Conservation (phyloP, 805 yeast species). For the Yarrowia sp. region DNA sequence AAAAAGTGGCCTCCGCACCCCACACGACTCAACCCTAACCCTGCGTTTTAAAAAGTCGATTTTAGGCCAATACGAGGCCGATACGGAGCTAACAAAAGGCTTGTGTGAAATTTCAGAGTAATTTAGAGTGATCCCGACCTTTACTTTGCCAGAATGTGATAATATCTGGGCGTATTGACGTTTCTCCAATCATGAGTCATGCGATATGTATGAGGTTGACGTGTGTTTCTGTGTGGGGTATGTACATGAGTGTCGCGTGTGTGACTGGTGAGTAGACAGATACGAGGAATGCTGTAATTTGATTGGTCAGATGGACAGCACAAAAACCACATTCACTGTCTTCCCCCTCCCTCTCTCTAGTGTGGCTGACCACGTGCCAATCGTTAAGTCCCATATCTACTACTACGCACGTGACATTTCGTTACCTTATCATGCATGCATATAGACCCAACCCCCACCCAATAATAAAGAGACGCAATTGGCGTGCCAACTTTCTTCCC, state of each 20-base stretch:
- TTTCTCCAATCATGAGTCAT: slow-evolving; percentile 1
- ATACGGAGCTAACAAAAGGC: background rate
- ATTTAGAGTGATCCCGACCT: too few species aligned
- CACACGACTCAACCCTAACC: background rate
- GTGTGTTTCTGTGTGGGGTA: slow-evolving; percentile 24
- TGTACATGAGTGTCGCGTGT: background rate
- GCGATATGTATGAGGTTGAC: slow-evolving; percentile 8
- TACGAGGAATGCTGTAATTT: background rate
- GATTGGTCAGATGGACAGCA: background rate
- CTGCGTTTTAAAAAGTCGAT: background rate
- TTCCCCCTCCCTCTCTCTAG: background rate
- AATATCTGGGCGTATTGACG: background rate
- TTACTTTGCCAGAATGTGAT: background rate
- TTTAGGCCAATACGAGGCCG: background rate
- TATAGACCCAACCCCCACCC: slow-evolving; percentile 27
- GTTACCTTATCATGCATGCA: slow-evolving; percentile 38
- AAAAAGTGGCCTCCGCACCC: background rate
- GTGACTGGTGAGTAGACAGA: background rate
- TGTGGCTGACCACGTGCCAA: slow-evolving; percentile 32
- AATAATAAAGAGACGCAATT: slow-evolving; percentile 21
- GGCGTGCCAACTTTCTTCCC: slow-evolving; percentile 3
- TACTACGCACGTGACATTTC: slow-evolving; percentile 27
- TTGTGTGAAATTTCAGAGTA: background rate
- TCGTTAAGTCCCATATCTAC: background rate
- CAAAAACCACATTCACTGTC: too few species aligned